Evolutionary conservation across 306 rosid species (phyloP), one percentile per base, ranked within the genome.

Genomic region (Ammopiptanthus mongolicus): DNA sequence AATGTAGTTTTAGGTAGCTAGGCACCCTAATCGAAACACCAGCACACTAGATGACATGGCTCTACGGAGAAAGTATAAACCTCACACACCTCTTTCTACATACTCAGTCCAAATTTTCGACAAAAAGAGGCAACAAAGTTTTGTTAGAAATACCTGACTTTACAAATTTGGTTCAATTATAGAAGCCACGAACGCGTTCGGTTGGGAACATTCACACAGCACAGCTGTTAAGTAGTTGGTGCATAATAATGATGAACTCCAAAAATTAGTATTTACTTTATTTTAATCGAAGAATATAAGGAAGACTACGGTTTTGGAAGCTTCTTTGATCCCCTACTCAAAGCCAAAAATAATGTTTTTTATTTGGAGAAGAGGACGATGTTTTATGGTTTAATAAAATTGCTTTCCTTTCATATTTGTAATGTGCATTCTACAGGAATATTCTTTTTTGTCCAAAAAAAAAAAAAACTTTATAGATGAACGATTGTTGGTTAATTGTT

Each of bases 211-310:
- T 62, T 29, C 62, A 75, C 36, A 31, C 25, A 51, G 2, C 64
- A 69, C 76, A 78, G 83, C 79, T 84, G 83, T 74, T 58, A n/a
- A 58, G 17, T 70, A 55, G 84, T 67, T 75, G 82, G 69, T 76
- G 74, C 29, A 60, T 15, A 67, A 74, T 15, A 67, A 74, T 58
- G 15, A 57, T 14, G 22, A 71, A 57, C 28, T 75, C 34, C 22
- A 71, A 25, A 81, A 74, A 61, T 21, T 9, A 78, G 3, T 59
- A 12, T 17, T 61, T 74, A 31, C 31, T 75, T 76, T 73, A 67
- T 66, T 77, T 59, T 66, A 63, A 28, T 36, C 9, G 21, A 65
- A 58, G 31, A 72, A 73, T 76, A 50, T 71, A 48, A 44, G 6
- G 12, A 29, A 53, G 51, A 18, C 65, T 37, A 71, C n/a, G 62